A percentile compares a stretch with the other conserved stretches of the same genome.
phyloP scores from a whole-genome alignment of 305 asterid species.

The Fraxinus xanthoxyloides region DNA sequence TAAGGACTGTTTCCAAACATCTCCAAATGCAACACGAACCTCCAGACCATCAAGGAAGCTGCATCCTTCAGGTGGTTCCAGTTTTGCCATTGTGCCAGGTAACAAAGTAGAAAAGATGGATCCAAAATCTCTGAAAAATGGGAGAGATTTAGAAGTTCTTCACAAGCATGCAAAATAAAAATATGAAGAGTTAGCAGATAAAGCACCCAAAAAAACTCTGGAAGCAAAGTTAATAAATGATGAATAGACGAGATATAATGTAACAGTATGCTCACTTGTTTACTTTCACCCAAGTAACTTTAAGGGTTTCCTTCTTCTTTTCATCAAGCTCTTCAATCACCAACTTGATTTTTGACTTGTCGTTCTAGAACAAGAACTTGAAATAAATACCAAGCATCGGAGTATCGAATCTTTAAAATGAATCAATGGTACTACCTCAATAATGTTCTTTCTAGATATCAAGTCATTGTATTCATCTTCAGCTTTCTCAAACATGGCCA shows the following conservation, averaged over 20 bases:
- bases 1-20: slow-evolving; percentile 95
- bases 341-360: slow-evolving; percentile 90
- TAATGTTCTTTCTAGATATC: slow-evolving; percentile 87
- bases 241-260: slow-evolving; percentile 4
- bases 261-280: slow-evolving; percentile 54
- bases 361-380: slow-evolving; percentile 55
- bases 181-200: background rate
- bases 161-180: slow-evolving; percentile 4
- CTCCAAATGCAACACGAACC: slow-evolving; percentile 95
- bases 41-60: slow-evolving; percentile 93
- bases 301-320: slow-evolving; percentile 94
- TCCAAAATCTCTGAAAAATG: slow-evolving; percentile 83
- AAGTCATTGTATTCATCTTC: slow-evolving; percentile 94
- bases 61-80: slow-evolving; percentile 94
- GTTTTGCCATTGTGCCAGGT: slow-evolving; percentile 95
- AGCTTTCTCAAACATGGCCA: slow-evolving; percentile 98
- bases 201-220: background rate
- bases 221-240: background rate
- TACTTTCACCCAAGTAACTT: slow-evolving; percentile 95
- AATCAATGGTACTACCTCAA: slow-evolving; percentile 59
- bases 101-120: slow-evolving; percentile 91
- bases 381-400: slow-evolving; percentile 26
- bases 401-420: slow-evolving; percentile 6
- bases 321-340: slow-evolving; percentile 98
- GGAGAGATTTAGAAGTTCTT: slow-evolving; percentile 22